These are phyloP conservation scores for Lipomyces sp. DNA, from an alignment of 805 yeast genomes.

Conservation along the genomic window DNA sequence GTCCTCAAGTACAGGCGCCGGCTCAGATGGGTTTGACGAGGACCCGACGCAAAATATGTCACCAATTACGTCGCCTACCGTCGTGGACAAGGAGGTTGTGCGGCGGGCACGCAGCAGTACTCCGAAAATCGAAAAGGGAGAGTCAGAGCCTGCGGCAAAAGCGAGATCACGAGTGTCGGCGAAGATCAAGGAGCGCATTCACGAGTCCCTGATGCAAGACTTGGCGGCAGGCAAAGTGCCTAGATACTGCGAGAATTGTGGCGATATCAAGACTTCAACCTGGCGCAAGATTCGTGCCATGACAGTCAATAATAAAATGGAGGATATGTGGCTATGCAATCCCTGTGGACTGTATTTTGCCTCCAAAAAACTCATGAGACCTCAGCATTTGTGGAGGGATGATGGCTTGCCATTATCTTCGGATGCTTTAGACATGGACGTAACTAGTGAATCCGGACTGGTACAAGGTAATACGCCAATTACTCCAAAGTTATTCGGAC, in stretches of 20 bases:
- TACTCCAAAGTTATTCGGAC: background rate
- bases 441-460: constrained; percentile 7
- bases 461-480: background rate
- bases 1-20: background rate
- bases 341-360: constrained; percentile 46
- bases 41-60: background rate
- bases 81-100: background rate
- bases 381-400: constrained; percentile 42
- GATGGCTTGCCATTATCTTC: constrained; percentile 11
- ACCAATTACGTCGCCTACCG: constrained; percentile 10
- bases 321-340: constrained; percentile 30
- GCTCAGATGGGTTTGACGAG: constrained; percentile 3
- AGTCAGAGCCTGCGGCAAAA: background rate
- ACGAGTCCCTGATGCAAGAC: constrained; percentile 29
- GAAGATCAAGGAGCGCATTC: constrained; percentile 29
- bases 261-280: constrained; percentile 42
- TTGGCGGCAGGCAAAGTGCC: constrained; percentile 40
- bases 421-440: constrained; percentile 28
- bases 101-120: background rate
- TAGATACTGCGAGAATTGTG: constrained; percentile 44
- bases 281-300: constrained; percentile 41
- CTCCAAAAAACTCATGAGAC: constrained; percentile 44
- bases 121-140: background rate
- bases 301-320: constrained; percentile 27
- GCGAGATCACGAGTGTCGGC: constrained; percentile 2